Percentiles rank a stretch among this genome's conserved stretches.
Evolutionary conservation across 2,329 filamentous ascomycete genomes (phyloP).

Genomic region (Claviceps sp.): DNA sequence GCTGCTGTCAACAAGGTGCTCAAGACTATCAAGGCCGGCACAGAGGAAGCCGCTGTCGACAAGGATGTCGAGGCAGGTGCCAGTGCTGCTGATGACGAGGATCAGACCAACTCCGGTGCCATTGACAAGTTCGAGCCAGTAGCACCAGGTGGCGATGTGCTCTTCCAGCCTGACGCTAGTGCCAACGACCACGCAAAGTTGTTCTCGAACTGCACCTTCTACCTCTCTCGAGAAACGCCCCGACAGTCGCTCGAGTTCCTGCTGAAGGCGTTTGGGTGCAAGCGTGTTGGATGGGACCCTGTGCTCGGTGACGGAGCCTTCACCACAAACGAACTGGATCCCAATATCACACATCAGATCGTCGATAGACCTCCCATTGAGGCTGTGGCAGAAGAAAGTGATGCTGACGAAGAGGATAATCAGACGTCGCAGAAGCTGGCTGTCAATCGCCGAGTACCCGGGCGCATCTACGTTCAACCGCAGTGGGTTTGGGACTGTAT

Average conservation of each 20-base stretch:
- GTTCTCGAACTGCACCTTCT: constrained; percentile 83
- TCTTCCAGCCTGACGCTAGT: constrained; percentile 62
- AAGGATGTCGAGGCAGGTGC: constrained; percentile 24
- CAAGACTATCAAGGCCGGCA: constrained; percentile 48
- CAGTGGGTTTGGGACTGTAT: constrained; percentile 98
- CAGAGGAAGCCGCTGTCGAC: constrained; percentile 25
- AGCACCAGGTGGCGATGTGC: constrained; percentile 70
- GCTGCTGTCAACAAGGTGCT: constrained; percentile 57
- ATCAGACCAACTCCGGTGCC: constrained; percentile 32
- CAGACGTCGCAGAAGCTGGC: constrained; percentile 46
- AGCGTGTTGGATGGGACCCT: constrained; percentile 86
- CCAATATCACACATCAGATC: constrained; percentile 88
- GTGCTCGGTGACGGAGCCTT: constrained; percentile 85
- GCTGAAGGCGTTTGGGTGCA: constrained; percentile 87
- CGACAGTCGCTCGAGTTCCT: constrained; percentile 85
- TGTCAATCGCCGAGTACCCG: constrained; percentile 66
- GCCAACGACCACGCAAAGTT: constrained; percentile 58
- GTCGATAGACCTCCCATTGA: constrained; percentile 77
- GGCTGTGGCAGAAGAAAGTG: constrained; percentile 36
- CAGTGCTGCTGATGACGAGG: constrained; percentile 21
- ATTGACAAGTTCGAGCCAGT: constrained; percentile 89
- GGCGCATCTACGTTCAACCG: constrained; percentile 83
- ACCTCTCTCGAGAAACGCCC: constrained; percentile 85
- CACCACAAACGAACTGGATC: constrained; percentile 77
- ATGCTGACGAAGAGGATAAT: constrained; percentile 39